phyloP scores from a whole-genome alignment of 1,284 basidiomycete species.

The Pascua guehoae region DNA sequence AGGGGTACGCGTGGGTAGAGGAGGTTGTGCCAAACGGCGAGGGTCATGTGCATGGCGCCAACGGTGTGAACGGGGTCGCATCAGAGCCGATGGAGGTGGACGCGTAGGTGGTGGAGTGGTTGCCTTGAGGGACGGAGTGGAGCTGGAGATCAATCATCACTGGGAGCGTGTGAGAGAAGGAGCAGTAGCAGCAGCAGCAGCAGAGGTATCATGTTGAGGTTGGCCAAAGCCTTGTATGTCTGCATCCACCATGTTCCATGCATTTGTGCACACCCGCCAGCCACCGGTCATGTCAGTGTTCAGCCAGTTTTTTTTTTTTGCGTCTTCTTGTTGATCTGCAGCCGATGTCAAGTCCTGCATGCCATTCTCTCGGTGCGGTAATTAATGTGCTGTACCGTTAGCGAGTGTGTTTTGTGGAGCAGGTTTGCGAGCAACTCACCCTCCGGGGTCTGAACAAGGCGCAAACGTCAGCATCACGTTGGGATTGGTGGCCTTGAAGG shows the following conservation, averaged over 20 bases:
- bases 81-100: constrained; percentile 9
- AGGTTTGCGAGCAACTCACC: constrained; percentile 27
- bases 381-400: constrained; percentile 27
- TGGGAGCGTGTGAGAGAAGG: too few relatives aligned
- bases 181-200: too few relatives aligned
- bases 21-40: constrained; percentile 1
- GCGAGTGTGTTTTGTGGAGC: background rate
- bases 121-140: too few relatives aligned
- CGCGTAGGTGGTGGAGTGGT: background rate
- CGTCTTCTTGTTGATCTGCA: background rate
- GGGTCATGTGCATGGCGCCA: background rate
- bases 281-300: background rate
- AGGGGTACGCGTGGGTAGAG: constrained; percentile 22
- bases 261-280: background rate
- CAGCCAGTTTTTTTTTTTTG: background rate
- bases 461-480: constrained; percentile 14
- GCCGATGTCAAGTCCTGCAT: constrained; percentile 24
- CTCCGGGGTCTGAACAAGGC: constrained; percentile 41
- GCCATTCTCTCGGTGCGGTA: constrained; percentile 21
- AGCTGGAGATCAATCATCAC: too few relatives aligned
- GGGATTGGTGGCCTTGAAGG: background rate
- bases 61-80: constrained; percentile 4
- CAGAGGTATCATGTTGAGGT: too few relatives aligned
- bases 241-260: background rate
- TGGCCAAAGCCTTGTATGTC: too few relatives aligned